Evolutionary conservation across 208 protist genomes (phyloP).

Genomic region (Wallacemonas sp.): DNA sequence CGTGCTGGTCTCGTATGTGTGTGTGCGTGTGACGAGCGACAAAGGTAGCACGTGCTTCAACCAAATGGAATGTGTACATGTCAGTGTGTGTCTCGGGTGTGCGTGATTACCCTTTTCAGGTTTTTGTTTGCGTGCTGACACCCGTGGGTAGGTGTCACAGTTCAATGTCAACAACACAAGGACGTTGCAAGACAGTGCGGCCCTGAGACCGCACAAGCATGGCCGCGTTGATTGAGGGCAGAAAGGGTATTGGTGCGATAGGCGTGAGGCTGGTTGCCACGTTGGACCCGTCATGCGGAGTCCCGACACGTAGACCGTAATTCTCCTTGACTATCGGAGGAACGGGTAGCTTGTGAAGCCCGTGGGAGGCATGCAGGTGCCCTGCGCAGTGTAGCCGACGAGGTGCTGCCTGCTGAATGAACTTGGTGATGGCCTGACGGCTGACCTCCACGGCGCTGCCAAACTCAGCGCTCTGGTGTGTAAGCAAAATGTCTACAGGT

Average conservation of each 20-base stretch:
- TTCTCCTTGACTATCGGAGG: conserved; percentile 5
- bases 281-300: neutral
- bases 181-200: conserved; percentile 14
- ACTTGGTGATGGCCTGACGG: conserved; percentile 30
- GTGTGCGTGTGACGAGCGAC: too few species aligned
- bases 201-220: conserved; percentile 27
- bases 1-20: too few species aligned
- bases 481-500: conserved; percentile 51
- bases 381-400: conserved; percentile 43
- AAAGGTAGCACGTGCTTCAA: too few species aligned
- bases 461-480: conserved; percentile 44
- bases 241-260: conserved; percentile 20
- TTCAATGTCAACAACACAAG: conserved; percentile 51
- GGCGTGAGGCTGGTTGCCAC: neutral
- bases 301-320: conserved; percentile 5
- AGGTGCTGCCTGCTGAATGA: conserved; percentile 32
- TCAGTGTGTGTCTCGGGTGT: too few species aligned
- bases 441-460: conserved; percentile 8
- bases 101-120: neutral
- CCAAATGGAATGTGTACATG: too few species aligned
- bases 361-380: conserved; percentile 52
- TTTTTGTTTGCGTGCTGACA: neutral
- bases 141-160: conserved; percentile 17
- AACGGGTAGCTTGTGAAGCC: conserved; percentile 38
- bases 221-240: conserved; percentile 53